Base-by-base conservation (phyloP, 2,329 filamentous ascomycete genomes). In the Colletotrichum sp. region DNA sequence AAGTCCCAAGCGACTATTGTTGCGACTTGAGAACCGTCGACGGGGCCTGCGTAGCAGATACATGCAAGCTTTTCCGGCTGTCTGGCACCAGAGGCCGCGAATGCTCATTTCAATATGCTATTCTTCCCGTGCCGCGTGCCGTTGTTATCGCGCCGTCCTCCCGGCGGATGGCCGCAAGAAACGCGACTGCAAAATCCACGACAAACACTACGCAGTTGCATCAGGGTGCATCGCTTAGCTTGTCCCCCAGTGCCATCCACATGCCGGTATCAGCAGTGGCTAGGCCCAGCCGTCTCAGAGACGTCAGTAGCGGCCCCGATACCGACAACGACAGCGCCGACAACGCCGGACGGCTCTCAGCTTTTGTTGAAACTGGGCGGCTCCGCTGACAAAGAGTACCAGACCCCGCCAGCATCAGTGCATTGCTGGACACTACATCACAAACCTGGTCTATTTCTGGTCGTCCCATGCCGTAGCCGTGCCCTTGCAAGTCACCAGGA, bases 1-100 rank as follows among this genome's bases (percentile, higher is more conserved):
- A 71, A 75, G 68, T 75, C 30, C 63, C 57, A 68, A 57, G 64
- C 73, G 72, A 34, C 55, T 28, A 59, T n/a, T 75, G 69, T 67
- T 57, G 57, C 73, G 43, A 66, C 39, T 55, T 48, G 73, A 75
- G 52, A 72, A 67, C 57, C 61, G 26, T 72, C 63, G 72, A 59
- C 21, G 48, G 30, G 30, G 39, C 43, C 43, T 18, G n/a, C 61
- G 72, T 75, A 43, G 63, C 68, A 67, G 39, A 67, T 67, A 67
- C 63, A 75, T 60, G 39, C 55, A 59, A 21, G 32, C 43, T 34
- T 68, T 10, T 30, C 43, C 48, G 43, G 43, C 63, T 65, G 26
- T 24, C 30, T 64, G 61, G 60, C 24, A 71, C 32, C 48, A 43
- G 61, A 28, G 43, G 39, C 65, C 30, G 26, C 43, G 43, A 36